Percentiles rank a stretch among this genome's conserved stretches.
phyloP scores from a whole-genome alignment of 768 basidiomycete species.

The Lactifluus echinatus region DNA sequence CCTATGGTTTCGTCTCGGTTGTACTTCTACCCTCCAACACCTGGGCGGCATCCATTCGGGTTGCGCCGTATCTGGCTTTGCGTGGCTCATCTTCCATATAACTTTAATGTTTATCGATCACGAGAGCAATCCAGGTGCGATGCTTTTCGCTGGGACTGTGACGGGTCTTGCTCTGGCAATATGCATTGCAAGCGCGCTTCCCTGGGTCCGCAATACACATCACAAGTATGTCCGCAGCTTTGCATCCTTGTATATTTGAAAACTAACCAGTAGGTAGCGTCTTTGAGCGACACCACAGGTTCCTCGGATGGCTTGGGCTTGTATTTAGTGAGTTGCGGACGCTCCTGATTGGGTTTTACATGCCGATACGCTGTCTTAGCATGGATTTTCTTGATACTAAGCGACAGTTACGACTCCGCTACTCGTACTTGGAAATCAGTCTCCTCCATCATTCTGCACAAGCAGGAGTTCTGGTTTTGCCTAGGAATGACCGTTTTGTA shows the following conservation, averaged over 20 bases:
- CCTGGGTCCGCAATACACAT: conserved; percentile 72
- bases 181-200: conserved; percentile 58
- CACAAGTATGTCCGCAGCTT: conserved; percentile 51
- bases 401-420: conserved; percentile 49
- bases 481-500: conserved; percentile 68
- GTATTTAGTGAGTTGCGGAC: conserved; percentile 38
- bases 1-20: conserved; percentile 32
- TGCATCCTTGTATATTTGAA: not conserved
- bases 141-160: conserved; percentile 54
- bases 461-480: conserved; percentile 74
- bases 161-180: conserved; percentile 49
- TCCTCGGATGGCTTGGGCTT: conserved; percentile 60
- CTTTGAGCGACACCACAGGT: conserved; percentile 74
- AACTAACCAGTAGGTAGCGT: conserved; percentile 37
- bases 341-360: not conserved
- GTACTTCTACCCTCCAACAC: conserved; percentile 39
- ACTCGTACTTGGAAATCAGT: conserved; percentile 50
- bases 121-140: conserved; percentile 42
- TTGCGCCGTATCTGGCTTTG: conserved; percentile 60
- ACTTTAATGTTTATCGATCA: conserved; percentile 45
- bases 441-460: conserved; percentile 46
- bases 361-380: conserved; percentile 23
- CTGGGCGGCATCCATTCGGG: conserved; percentile 76
- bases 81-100: conserved; percentile 61
- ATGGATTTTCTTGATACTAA: conserved; percentile 62